These are phyloP conservation scores for Phytophthora rubi DNA, from an alignment of 352 stramenopile genomes.

Conservation along the genomic window DNA sequence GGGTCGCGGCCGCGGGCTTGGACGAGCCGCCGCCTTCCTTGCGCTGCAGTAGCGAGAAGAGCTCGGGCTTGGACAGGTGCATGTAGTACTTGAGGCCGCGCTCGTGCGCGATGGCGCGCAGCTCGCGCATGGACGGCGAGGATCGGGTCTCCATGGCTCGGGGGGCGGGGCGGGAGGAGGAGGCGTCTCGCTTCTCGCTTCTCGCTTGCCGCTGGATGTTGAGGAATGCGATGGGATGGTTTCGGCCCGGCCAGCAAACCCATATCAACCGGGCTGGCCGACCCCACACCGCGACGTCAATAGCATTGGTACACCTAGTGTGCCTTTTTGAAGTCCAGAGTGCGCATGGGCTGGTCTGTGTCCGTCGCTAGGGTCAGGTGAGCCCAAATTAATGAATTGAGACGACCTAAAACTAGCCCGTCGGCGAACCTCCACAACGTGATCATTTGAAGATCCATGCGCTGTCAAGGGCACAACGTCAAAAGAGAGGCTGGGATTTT, in stretches of 20 bases:
- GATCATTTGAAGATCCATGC: neutral
- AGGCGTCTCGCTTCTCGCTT: conserved; percentile 20
- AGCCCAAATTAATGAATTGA: conserved; percentile 5
- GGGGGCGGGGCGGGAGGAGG: neutral
- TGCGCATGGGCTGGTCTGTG: conserved; percentile 3
- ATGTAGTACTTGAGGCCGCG: conserved; percentile 86
- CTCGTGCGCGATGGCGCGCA: conserved; percentile 70
- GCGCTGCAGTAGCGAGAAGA: conserved; percentile 78
- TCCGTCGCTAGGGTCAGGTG: conserved; percentile 13
- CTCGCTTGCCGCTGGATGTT: conserved; percentile 28
- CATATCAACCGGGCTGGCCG: conserved; percentile 22
- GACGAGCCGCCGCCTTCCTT: conserved; percentile 67
- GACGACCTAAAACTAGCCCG: neutral
- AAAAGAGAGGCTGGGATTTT: neutral
- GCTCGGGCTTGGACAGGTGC: conserved; percentile 82
- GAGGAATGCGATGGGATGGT: conserved; percentile 27
- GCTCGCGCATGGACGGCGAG: conserved; percentile 81
- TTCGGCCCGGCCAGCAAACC: conserved; percentile 37
- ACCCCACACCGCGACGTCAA: conserved; percentile 13
- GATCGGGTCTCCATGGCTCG: conserved; percentile 79
- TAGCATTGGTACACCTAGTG: conserved; percentile 18
- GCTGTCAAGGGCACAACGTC: neutral
- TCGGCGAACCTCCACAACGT: conserved; percentile 17
- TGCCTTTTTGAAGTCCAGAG: conserved; percentile 24
- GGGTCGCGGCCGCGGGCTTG: neutral